phyloP scores from a whole-genome alignment of 2,329 filamentous ascomycete species.

The Rhinocladiella similis region DNA sequence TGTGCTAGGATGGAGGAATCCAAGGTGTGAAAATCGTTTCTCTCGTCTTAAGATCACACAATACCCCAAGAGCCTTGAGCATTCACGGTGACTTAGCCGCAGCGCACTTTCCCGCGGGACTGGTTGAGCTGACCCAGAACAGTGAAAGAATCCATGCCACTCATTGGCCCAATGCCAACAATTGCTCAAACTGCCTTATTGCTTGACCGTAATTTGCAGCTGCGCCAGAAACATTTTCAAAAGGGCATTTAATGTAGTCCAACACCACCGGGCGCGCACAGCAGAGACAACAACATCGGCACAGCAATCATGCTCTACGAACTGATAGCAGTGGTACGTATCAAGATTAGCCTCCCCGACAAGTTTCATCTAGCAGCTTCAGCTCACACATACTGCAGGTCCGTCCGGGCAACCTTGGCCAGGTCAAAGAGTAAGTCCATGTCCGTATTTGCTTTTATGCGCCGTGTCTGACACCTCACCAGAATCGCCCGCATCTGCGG shows the following conservation, averaged over 20 bases:
- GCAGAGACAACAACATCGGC: background rate
- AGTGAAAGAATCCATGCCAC: background rate
- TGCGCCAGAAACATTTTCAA: background rate
- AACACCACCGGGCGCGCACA: background rate
- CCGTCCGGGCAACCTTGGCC: conserved; percentile 81
- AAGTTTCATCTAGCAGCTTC: conserved; percentile 18
- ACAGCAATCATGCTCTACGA: conserved; percentile 81
- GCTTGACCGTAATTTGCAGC: background rate
- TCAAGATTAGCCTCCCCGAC: background rate
- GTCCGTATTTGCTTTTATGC: conserved; percentile 14
- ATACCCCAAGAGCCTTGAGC: background rate
- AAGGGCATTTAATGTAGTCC: background rate
- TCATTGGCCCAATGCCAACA: conserved; percentile 2
- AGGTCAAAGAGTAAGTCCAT: conserved; percentile 85
- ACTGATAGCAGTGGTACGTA: conserved; percentile 85
- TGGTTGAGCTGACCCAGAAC: background rate
- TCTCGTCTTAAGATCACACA: background rate
- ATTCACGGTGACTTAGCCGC: conserved; percentile 7
- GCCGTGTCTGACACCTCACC: background rate
- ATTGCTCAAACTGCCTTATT: background rate
- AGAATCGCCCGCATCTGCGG: conserved; percentile 23
- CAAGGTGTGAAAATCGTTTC: background rate
- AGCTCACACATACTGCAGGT: conserved; percentile 73
- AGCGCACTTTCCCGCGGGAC: conserved; percentile 1
- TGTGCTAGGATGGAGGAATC: background rate